phyloP scores from a whole-genome alignment of 805 yeast species.

The Sugiyamaella qingdaonensis region DNA sequence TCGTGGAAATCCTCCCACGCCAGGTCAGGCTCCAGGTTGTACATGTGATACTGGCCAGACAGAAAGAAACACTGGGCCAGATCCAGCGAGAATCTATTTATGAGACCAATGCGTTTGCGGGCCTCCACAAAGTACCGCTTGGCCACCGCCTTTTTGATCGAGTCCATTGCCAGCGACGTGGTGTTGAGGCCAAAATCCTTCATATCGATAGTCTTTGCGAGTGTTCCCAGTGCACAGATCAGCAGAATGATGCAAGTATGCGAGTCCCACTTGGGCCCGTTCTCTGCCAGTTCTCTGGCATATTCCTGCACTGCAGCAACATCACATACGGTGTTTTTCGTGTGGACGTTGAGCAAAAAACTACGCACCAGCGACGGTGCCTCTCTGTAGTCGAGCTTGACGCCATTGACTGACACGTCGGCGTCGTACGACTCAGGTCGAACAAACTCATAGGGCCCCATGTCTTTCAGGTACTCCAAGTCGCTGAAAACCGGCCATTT shows the following conservation, averaged over 20 bases:
- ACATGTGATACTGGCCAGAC: constrained; percentile 18
- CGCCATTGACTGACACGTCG: constrained; percentile 2
- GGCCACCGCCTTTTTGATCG: constrained; percentile 8
- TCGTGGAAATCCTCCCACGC: constrained; percentile 20
- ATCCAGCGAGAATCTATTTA: constrained; percentile 12
- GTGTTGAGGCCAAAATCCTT: constrained; percentile 6
- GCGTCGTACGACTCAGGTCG: constrained; percentile 12
- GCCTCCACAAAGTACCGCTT: constrained; percentile 18
- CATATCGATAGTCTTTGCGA: constrained; percentile 13
- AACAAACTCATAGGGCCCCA: not conserved
- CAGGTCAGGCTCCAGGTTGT: constrained; percentile 14
- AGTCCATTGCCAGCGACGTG: constrained; percentile 10
- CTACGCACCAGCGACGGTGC: constrained; percentile 15
- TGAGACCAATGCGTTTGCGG: constrained; percentile 16
- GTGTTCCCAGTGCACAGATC: constrained; percentile 16
- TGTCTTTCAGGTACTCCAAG: constrained; percentile 7
- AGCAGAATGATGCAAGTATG: constrained; percentile 15
- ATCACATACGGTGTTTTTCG: constrained; percentile 20
- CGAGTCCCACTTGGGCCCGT: constrained; percentile 16
- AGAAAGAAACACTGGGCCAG: constrained; percentile 17
- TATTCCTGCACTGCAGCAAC: constrained; percentile 12
- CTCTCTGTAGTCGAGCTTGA: constrained; percentile 9
- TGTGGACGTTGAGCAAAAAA: constrained; percentile 15
- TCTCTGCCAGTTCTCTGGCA: constrained; percentile 14
- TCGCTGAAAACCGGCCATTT: constrained; percentile 16